These are phyloP conservation scores for Lichtheimia ramosa DNA, from an alignment of 371 early-diverging fungal genomes.

Conservation along the genomic window DNA sequence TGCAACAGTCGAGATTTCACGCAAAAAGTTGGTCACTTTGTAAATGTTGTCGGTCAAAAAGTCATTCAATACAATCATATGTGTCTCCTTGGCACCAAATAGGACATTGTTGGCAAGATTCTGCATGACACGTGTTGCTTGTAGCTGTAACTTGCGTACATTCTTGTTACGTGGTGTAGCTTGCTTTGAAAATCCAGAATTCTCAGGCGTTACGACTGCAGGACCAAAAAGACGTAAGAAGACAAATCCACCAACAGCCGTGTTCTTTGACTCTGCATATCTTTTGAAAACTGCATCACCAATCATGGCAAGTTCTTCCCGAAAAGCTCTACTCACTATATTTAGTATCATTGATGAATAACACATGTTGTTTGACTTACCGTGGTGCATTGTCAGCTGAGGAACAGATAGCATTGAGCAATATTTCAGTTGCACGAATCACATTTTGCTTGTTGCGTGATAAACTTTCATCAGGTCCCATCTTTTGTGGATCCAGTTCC, in stretches of 20 bases:
- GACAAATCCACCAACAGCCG: constrained; percentile 92
- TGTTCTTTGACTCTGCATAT: constrained; percentile 83
- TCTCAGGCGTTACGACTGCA: constrained; percentile 86
- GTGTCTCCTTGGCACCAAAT: constrained; percentile 91
- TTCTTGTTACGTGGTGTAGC: constrained; percentile 37
- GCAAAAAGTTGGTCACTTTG: constrained; percentile 58
- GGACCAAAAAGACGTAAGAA: constrained; percentile 94
- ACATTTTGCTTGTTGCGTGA: constrained; percentile 77
- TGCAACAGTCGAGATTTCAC: constrained; percentile 42
- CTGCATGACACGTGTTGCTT: constrained; percentile 93
- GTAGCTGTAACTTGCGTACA: constrained; percentile 75
- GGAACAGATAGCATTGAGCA: constrained; percentile 81
- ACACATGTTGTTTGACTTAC: constrained; percentile 13
- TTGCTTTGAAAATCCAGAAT: constrained; percentile 47
- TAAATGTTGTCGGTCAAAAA: constrained; percentile 78
- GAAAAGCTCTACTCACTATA: constrained; percentile 46
- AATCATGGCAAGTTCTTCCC: constrained; percentile 77
- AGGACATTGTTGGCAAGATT: constrained; percentile 92
- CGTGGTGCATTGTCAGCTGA: constrained; percentile 69
- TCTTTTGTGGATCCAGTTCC: constrained; percentile 83
- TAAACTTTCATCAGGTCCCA: constrained; percentile 61
- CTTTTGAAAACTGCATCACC: constrained; percentile 72
- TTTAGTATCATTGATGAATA: constrained; percentile 19
- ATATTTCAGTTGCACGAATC: constrained; percentile 68
- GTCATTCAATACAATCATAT: constrained; percentile 84